Percentiles rank a stretch among this genome's conserved stretches.
These are phyloP conservation scores for Auriscalpium orientale DNA, from an alignment of 768 basidiomycete species.

Conservation along the genomic window DNA sequence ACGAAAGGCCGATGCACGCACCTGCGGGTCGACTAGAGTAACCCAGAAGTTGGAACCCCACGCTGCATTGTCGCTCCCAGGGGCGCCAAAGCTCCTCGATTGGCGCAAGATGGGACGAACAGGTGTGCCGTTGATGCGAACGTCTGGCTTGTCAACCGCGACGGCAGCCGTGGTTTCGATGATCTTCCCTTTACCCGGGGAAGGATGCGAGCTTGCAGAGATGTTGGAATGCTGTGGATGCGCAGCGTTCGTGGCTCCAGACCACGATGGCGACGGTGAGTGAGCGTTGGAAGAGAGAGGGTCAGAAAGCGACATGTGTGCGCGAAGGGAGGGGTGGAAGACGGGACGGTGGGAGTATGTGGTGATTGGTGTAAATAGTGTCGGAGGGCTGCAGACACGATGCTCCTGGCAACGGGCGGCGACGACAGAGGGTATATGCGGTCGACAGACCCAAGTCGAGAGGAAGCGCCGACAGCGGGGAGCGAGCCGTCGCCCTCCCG, in stretches of 20 bases:
- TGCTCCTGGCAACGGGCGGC: background rate
- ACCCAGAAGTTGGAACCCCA: conserved; percentile 97
- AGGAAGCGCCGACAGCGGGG: too few relatives aligned
- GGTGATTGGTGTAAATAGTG: background rate
- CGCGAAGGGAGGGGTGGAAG: background rate
- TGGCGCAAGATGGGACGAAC: conserved; percentile 10
- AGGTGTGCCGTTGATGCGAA: conserved; percentile 22
- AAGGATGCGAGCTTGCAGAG: conserved; percentile 1
- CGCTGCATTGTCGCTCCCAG: conserved; percentile 20
- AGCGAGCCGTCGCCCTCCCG: too few relatives aligned
- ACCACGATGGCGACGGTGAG: background rate
- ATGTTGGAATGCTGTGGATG: background rate
- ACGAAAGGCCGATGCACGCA: conserved; percentile 28
- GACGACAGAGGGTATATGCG: too few relatives aligned
- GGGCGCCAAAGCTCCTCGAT: conserved; percentile 4
- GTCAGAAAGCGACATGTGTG: conserved; percentile 5
- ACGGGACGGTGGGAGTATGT: background rate
- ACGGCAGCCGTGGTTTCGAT: background rate
- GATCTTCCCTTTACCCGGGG: conserved; percentile 1
- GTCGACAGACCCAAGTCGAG: too few relatives aligned
- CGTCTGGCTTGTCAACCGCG: conserved; percentile 15
- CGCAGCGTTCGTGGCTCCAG: conserved; percentile 3
- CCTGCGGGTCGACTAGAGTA: conserved; percentile 86
- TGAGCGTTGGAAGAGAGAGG: conserved; percentile 14
- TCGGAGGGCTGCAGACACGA: background rate